Conservation (phyloP, 176 grass and related monocot genomes). For the Chrysopogon serrulatus region DNA sequence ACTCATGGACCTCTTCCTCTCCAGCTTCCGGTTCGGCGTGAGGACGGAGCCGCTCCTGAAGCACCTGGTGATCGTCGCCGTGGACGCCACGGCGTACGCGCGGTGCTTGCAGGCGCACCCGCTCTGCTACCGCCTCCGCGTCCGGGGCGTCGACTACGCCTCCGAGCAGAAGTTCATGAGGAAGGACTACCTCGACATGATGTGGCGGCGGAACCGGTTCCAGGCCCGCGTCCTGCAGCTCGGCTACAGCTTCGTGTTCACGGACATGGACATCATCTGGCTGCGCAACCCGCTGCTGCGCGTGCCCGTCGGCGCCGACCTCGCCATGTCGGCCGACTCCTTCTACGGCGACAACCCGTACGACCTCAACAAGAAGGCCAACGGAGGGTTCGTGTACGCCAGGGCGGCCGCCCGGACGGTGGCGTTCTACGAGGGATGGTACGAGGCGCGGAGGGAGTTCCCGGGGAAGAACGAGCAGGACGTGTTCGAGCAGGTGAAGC, state of each 20-base stretch:
- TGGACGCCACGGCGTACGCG: slow-evolving; percentile 30
- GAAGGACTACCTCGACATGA: slow-evolving; percentile 35
- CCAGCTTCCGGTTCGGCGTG: slow-evolving; percentile 35
- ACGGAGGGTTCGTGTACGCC: slow-evolving; percentile 36
- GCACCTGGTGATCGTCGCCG: slow-evolving; percentile 41
- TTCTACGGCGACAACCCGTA: background rate
- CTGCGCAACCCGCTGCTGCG: too few relatives aligned
- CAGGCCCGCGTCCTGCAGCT: slow-evolving; percentile 1
- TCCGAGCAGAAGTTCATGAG: slow-evolving; percentile 22
- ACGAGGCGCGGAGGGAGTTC: background rate
- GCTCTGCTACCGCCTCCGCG: slow-evolving; percentile 21
- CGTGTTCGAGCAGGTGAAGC: slow-evolving; percentile 35
- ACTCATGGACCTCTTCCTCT: slow-evolving; percentile 36
- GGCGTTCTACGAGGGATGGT: slow-evolving; percentile 28
- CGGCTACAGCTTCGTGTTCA: too few relatives aligned
- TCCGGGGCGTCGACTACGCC: slow-evolving; percentile 3
- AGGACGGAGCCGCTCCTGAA: slow-evolving; percentile 21
- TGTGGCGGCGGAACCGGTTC: slow-evolving; percentile 32
- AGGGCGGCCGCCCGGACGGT: background rate
- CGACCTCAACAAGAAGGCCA: slow-evolving; percentile 29
- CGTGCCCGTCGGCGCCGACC: too few relatives aligned
- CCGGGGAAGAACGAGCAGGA: slow-evolving; percentile 7
- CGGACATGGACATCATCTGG: too few relatives aligned
- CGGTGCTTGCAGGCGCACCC: slow-evolving; percentile 26
- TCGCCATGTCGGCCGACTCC: too few relatives aligned